These are phyloP conservation scores for Petunia secreta DNA, from an alignment of 257 asterid species.

Conservation along the genomic window DNA sequence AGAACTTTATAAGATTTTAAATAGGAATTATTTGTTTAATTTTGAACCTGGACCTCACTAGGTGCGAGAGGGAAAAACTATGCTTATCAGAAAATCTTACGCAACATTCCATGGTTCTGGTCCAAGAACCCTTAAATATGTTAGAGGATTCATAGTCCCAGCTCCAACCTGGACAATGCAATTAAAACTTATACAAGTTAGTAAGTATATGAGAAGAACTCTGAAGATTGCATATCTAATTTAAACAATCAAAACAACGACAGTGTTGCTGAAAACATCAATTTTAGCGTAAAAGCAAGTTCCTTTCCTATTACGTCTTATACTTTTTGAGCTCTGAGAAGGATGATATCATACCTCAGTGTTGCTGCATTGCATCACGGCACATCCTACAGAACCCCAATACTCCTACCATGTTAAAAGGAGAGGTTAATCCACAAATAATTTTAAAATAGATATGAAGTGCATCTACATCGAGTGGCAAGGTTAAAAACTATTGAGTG, in stretches of 20 bases:
- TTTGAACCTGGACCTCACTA: too few relatives aligned
- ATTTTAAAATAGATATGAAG: not conserved
- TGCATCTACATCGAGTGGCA: not conserved
- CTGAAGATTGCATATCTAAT: not conserved
- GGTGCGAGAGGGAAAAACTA: not conserved
- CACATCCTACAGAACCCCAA: constrained; percentile 98
- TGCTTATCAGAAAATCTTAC: constrained; percentile 54
- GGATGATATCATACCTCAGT: constrained; percentile 65
- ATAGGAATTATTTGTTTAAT: too few relatives aligned
- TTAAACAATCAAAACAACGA: not conserved
- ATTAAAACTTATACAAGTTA: constrained; percentile 36
- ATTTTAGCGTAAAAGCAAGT: not conserved
- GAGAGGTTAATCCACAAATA: constrained; percentile 14
- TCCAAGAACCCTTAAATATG: constrained; percentile 91
- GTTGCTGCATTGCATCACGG: constrained; percentile 99
- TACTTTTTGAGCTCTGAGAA: not conserved
- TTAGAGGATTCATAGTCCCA: constrained; percentile 98
- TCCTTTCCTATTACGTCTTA: not conserved
- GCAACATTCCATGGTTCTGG: constrained; percentile 99
- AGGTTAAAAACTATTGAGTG: not conserved
- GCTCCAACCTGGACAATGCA: constrained; percentile 88
- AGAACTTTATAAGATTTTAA: not conserved
- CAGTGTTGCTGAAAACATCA: not conserved
- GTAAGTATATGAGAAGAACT: constrained; percentile 19
- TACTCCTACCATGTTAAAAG: constrained; percentile 62